Conservation (phyloP, 306 rosid species). For the Castanospermum australe region DNA sequence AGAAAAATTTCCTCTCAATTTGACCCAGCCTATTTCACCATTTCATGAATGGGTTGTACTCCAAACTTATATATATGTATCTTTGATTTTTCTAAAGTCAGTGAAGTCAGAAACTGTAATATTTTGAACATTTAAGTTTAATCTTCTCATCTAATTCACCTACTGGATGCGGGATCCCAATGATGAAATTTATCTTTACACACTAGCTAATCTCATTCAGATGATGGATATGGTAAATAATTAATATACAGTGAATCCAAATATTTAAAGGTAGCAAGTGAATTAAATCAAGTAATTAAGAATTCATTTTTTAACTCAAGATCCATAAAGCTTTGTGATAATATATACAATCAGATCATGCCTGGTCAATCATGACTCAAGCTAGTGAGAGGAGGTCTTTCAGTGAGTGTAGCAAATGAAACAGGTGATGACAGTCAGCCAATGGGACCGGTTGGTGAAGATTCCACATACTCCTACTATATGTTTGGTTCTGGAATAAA, state of each 20-base stretch:
- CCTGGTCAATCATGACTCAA: not conserved
- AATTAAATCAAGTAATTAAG: not conserved
- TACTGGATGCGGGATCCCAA: not conserved
- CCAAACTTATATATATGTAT: too few relatives aligned
- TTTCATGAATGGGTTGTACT: too few relatives aligned
- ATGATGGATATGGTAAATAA: too few relatives aligned
- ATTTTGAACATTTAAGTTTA: not conserved
- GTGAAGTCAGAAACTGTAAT: too few relatives aligned
- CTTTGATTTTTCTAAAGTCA: too few relatives aligned
- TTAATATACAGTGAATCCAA: not conserved
- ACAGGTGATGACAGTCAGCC: not conserved
- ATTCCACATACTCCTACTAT: not conserved
- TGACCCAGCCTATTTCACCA: too few relatives aligned
- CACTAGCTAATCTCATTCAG: too few relatives aligned
- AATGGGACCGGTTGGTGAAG: constrained; percentile 10
- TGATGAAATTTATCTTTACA: not conserved
- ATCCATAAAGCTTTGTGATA: not conserved
- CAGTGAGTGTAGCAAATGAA: not conserved
- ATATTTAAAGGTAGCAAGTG: not conserved
- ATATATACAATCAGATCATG: not conserved
- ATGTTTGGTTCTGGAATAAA: constrained; percentile 29
- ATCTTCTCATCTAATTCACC: not conserved
- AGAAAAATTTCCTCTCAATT: too few relatives aligned
- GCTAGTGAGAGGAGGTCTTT: not conserved
- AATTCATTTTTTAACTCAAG: not conserved